Percentiles rank a stretch among this genome's conserved stretches.
These are phyloP conservation scores for Sporothrix pallida DNA, from an alignment of 2,329 filamentous ascomycete species.

Conservation along the genomic window DNA sequence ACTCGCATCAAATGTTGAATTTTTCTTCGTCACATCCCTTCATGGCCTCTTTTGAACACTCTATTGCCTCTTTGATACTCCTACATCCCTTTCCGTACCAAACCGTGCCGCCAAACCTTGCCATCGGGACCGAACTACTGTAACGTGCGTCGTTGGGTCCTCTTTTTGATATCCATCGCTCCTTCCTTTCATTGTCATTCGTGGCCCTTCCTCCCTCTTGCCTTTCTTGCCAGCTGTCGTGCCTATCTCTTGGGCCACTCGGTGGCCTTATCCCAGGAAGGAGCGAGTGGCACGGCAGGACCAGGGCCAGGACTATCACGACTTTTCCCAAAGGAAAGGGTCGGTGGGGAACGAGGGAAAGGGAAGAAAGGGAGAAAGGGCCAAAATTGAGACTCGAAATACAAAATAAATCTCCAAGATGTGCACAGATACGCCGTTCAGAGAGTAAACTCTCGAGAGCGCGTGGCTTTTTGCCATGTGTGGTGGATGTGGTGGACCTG, in stretches of 20 bases:
- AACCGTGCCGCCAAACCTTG: background rate
- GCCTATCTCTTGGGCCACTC: slow-evolving; percentile 26
- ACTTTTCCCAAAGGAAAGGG: background rate
- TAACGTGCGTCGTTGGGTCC: background rate
- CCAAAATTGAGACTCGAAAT: background rate
- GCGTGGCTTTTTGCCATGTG: slow-evolving; percentile 19
- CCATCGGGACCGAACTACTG: slow-evolving; percentile 17
- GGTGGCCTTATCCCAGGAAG: slow-evolving; percentile 2
- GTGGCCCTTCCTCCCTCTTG: background rate
- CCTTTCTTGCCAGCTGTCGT: background rate
- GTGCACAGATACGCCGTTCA: background rate
- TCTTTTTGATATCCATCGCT: background rate
- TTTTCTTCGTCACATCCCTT: background rate
- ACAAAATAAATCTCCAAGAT: too few species aligned
- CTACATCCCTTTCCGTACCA: background rate
- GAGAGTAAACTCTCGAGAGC: background rate
- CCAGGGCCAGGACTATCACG: background rate
- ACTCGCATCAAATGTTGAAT: background rate
- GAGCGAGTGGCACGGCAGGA: slow-evolving; percentile 3
- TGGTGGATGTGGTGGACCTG: slow-evolving; percentile 20
- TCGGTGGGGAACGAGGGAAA: slow-evolving; percentile 20
- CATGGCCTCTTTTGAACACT: background rate
- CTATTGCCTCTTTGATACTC: background rate
- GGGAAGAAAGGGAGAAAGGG: background rate
- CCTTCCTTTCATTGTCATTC: background rate